Conservation (phyloP, 257 asterid species). For the Solanum appendiculatum region DNA sequence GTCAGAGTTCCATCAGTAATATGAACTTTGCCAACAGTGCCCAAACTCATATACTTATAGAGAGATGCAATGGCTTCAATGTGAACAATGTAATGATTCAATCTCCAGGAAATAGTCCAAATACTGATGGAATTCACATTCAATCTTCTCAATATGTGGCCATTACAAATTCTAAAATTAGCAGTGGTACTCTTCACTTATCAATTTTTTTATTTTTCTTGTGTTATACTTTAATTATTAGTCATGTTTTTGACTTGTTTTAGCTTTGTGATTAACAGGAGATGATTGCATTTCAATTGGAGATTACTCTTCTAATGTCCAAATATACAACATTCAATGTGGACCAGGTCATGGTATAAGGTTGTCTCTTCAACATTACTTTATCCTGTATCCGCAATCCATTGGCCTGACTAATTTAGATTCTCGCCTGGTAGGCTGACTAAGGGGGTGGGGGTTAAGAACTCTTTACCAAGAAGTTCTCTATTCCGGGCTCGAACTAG, state of each 20-base stretch:
- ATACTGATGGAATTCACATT: slow-evolving; percentile 80
- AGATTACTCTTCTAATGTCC: slow-evolving; percentile 37
- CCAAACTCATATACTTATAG: slow-evolving; percentile 47
- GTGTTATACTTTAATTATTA: neutral
- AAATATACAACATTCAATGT: slow-evolving; percentile 34
- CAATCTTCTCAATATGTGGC: slow-evolving; percentile 33
- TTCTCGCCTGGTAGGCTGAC: neutral
- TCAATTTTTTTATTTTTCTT: neutral
- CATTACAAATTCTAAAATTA: slow-evolving; percentile 34
- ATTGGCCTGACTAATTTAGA: neutral
- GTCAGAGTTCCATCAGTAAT: slow-evolving; percentile 34
- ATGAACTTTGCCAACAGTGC: slow-evolving; percentile 38
- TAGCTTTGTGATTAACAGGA: slow-evolving; percentile 19
- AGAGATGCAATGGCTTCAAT: slow-evolving; percentile 22
- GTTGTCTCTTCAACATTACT: slow-evolving; percentile 8
- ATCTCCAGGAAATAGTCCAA: slow-evolving; percentile 63
- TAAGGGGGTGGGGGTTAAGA: neutral
- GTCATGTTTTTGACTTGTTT: neutral
- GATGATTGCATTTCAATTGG: slow-evolving; percentile 83
- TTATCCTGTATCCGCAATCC: neutral
- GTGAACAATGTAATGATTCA: slow-evolving; percentile 30
- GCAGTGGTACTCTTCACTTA: slow-evolving; percentile 23
- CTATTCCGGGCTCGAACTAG: neutral
- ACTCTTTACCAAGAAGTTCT: neutral
- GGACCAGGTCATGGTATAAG: slow-evolving; percentile 93